Conservation (phyloP, 345 rosid genomes). For the Hevea brasiliensis region DNA sequence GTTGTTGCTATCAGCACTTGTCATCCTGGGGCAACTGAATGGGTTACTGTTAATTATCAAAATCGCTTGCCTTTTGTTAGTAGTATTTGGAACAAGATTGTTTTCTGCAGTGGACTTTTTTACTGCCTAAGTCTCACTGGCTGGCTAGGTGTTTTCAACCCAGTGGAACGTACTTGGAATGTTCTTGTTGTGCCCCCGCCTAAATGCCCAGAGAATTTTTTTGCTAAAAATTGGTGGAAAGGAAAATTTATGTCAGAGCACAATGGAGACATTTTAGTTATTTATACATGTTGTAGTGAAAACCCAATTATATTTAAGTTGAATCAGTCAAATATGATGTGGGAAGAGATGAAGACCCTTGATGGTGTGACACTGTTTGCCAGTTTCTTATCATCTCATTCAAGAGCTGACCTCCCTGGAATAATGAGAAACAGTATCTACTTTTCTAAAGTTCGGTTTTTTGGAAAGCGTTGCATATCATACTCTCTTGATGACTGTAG, state of each 20-base stretch:
- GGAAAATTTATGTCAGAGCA: constrained; percentile 58
- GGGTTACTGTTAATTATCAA: constrained; percentile 58
- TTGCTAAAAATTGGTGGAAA: constrained; percentile 57
- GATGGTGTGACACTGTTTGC: constrained; percentile 64
- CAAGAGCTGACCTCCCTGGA: constrained; percentile 51
- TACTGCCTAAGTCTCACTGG: constrained; percentile 62
- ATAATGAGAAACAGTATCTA: constrained; percentile 57
- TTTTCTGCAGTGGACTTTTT: constrained; percentile 51
- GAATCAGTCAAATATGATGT: constrained; percentile 41
- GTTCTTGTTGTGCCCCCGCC: constrained; percentile 66
- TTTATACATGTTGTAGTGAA: constrained; percentile 51
- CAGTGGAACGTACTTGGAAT: constrained; percentile 41
- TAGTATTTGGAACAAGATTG: constrained; percentile 62
- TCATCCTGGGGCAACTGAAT: constrained; percentile 51
- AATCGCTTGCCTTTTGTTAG: constrained; percentile 63
- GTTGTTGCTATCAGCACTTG: constrained; percentile 65
- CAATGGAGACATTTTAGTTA: constrained; percentile 53
- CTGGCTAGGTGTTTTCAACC: constrained; percentile 59
- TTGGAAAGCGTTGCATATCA: constrained; percentile 65
- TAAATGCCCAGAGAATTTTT: constrained; percentile 49
- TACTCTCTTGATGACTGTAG: constrained; percentile 47
- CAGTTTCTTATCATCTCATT: constrained; percentile 55
- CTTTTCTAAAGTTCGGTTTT: constrained; percentile 69
- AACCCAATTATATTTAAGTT: constrained; percentile 58
- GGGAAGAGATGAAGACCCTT: constrained; percentile 59